phyloP scores from a whole-genome alignment of 768 basidiomycete species.

The Russula vinacea region DNA sequence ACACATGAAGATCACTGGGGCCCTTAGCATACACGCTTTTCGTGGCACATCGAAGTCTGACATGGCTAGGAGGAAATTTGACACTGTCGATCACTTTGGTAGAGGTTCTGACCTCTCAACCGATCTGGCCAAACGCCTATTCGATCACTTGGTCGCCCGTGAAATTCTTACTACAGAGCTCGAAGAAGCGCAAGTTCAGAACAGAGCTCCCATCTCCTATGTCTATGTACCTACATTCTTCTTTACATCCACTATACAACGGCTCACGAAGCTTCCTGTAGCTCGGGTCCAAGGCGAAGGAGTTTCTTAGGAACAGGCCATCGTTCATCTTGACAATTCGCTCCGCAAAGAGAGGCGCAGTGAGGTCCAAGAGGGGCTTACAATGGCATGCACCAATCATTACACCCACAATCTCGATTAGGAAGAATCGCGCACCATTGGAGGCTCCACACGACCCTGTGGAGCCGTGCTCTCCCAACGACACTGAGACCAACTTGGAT shows the following conservation, averaged over 20 bases:
- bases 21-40: slow-evolving; percentile 20
- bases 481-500: slow-evolving; percentile 17
- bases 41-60: slow-evolving; percentile 23
- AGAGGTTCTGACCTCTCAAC: slow-evolving; percentile 12
- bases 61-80: slow-evolving; percentile 9
- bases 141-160: slow-evolving; percentile 16
- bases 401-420: slow-evolving; percentile 5
- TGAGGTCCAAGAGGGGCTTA: background rate
- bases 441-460: slow-evolving; percentile 12
- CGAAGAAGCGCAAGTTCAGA: slow-evolving; percentile 5
- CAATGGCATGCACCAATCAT: background rate
- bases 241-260: background rate
- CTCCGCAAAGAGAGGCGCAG: slow-evolving; percentile 3
- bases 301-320: slow-evolving; percentile 12
- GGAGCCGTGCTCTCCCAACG: slow-evolving; percentile 9
- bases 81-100: slow-evolving; percentile 12
- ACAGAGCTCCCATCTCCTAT: slow-evolving; percentile 21
- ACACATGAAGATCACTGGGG: slow-evolving; percentile 17
- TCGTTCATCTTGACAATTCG: slow-evolving; percentile 17
- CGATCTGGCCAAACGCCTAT: slow-evolving; percentile 18
- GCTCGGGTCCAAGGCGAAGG: slow-evolving; percentile 21
- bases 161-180: slow-evolving; percentile 8
- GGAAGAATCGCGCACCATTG: slow-evolving; percentile 10
- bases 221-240: slow-evolving; percentile 4
- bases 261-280: slow-evolving; percentile 1